Evolutionary conservation across 257 asterid species (phyloP), one percentile per base, ranked within the genome.

Genomic region (Knoxia roxburghii): DNA sequence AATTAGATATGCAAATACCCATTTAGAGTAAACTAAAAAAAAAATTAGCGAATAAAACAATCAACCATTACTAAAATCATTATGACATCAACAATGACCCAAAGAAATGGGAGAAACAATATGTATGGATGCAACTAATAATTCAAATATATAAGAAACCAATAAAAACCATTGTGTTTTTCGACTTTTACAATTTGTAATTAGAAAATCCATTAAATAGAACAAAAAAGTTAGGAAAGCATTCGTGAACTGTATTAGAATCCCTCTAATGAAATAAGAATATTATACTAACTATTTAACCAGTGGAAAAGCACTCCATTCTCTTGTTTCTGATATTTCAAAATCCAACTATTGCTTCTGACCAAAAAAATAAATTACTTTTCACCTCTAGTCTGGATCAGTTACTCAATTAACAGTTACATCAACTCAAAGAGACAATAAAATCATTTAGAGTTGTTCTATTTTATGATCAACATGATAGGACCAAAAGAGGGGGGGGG

Each of bases 11-110:
- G 6, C 1, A 49, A 45, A 18, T 48, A 17, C 26, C 30, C 46
- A 0, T 29, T 8, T 53, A 30, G 49, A 20, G 33, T 18, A 49
- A 10, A 14, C 37, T 2, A 6, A 35, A 50, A 6, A 2, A n/a
- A 54, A 24, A 27, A 65, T 20, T 60, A 51, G 13, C 30, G 17
- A 49, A 49, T 37, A 24, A 40, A 68, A 15, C 45, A 59, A 69
- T 6, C 50, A 15, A 40, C n/a, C 9, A 37, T 37, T 4, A 37
- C 9, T 37, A 37, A n/a, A 37, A 3, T 37, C 9, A 37, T 37
- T 37, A 37, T 37, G 48, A 5, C n/a, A n/a, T n/a, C n/a, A n/a
- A n/a, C n/a, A n/a, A n/a, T n/a, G n/a, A n/a, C n/a, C n/a, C n/a
- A n/a, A n/a, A n/a, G n/a, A n/a, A n/a, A n/a, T n/a, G n/a, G n/a